These are phyloP conservation scores for Eucalyptus albens DNA, from an alignment of 345 rosid genomes.

Conservation along the genomic window DNA sequence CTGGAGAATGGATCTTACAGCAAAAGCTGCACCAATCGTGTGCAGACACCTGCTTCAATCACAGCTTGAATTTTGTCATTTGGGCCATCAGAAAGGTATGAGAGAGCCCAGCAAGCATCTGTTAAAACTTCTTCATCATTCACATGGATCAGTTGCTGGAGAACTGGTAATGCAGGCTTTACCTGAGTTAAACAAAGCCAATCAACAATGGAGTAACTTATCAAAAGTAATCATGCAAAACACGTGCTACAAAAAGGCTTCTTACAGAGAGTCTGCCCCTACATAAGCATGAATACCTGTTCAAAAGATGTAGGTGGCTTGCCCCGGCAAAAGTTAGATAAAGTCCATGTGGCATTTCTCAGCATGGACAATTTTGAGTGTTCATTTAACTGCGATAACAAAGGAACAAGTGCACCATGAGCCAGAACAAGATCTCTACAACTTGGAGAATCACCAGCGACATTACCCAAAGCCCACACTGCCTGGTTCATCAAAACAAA, in stretches of 20 bases:
- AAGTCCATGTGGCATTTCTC: constrained; percentile 50
- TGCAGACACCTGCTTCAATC: constrained; percentile 66
- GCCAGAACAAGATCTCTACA: constrained; percentile 50
- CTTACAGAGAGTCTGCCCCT: not conserved
- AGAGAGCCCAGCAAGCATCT: constrained; percentile 88
- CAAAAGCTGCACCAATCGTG: constrained; percentile 76
- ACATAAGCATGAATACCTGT: constrained; percentile 6
- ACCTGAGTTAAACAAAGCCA: constrained; percentile 29
- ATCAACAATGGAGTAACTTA: not conserved
- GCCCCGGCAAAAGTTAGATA: constrained; percentile 49
- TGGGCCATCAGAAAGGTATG: constrained; percentile 71
- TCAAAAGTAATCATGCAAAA: not conserved
- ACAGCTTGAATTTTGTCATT: constrained; percentile 90
- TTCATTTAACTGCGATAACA: constrained; percentile 38
- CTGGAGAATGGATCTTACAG: constrained; percentile 25
- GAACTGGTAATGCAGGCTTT: constrained; percentile 69
- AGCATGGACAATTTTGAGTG: constrained; percentile 43
- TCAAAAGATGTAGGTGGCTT: constrained; percentile 54
- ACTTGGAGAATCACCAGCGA: constrained; percentile 45
- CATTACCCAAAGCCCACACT: constrained; percentile 61
- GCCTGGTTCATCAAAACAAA: constrained; percentile 16
- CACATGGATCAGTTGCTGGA: constrained; percentile 55
- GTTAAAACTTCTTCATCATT: constrained; percentile 85
- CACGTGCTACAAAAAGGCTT: not conserved
- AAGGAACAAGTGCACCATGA: constrained; percentile 33